Conservation (phyloP, 2,329 filamentous ascomycete species). For the Xylariaceae sp. region DNA sequence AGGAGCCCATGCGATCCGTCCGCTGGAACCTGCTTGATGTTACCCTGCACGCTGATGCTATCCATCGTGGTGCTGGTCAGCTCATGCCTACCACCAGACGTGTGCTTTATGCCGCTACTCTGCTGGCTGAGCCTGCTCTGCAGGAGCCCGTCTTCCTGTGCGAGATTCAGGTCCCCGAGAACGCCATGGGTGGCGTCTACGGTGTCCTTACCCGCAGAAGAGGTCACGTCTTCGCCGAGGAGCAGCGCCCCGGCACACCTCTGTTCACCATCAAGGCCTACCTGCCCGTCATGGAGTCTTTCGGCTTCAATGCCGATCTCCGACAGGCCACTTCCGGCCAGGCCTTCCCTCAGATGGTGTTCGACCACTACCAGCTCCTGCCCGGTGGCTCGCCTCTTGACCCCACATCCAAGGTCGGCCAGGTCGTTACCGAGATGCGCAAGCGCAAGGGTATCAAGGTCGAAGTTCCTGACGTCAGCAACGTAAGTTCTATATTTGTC, state of each 20-base stretch:
- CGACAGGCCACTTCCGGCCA: constrained; percentile 90
- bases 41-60: constrained; percentile 98
- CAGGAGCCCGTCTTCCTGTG: constrained; percentile 98
- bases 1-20: constrained; percentile 95
- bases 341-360: constrained; percentile 98
- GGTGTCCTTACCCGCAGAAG: constrained; percentile 94
- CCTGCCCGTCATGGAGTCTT: constrained; percentile 93
- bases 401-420: constrained; percentile 71
- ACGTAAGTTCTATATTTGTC: constrained; percentile 61
- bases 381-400: constrained; percentile 92
- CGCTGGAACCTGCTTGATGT: constrained; percentile 99
- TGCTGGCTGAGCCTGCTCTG: constrained; percentile 86
- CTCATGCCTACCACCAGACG: constrained; percentile 96
- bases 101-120: constrained; percentile 89
- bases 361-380: constrained; percentile 97
- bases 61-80: constrained; percentile 99
- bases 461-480: constrained; percentile 85
- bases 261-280: constrained; percentile 99
- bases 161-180: constrained; percentile 98
- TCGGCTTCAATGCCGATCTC: constrained; percentile 98
- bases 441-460: constrained; percentile 99
- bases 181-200: constrained; percentile 99
- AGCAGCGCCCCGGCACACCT: constrained; percentile 96
- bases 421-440: constrained; percentile 81
- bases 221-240: constrained; percentile 98